phyloP scores from a whole-genome alignment of 2,329 filamentous ascomycete genomes.

The Dactylellina leptospora region DNA sequence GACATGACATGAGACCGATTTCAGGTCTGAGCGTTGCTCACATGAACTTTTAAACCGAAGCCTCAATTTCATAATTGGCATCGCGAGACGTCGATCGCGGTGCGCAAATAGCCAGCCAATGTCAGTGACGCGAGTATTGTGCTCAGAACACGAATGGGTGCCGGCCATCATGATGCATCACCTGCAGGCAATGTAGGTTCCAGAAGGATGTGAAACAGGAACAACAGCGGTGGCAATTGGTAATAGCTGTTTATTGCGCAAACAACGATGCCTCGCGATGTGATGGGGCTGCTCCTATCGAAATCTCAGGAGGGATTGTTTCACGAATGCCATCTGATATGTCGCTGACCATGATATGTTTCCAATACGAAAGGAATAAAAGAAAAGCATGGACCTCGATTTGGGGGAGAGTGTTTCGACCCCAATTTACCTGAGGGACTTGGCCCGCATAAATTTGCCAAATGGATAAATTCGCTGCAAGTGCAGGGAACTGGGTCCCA shows the following conservation, averaged over 20 bases:
- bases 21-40: constrained; percentile 46
- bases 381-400: neutral
- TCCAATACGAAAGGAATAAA: constrained; percentile 8
- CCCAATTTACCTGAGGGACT: constrained; percentile 52
- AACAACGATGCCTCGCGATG: neutral
- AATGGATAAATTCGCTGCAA: constrained; percentile 43
- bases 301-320: constrained; percentile 32
- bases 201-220: constrained; percentile 41
- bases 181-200: constrained; percentile 9
- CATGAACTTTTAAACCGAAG: constrained; percentile 15
- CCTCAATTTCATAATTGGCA: constrained; percentile 10
- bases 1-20: constrained; percentile 33
- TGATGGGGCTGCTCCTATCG: neutral
- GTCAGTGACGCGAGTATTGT: neutral
- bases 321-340: constrained; percentile 33
- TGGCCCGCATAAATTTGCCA: constrained; percentile 51
- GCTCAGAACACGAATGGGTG: neutral
- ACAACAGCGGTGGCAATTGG: constrained; percentile 13
- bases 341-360: constrained; percentile 10
- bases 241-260: neutral
- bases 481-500: constrained; percentile 46
- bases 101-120: constrained; percentile 46
- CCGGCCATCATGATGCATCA: neutral
- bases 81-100: constrained; percentile 22
- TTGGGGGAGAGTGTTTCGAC: constrained; percentile 33